Base-by-base conservation (phyloP, 2,329 filamentous ascomycete species). In the Rutstroemia sydowiana region DNA sequence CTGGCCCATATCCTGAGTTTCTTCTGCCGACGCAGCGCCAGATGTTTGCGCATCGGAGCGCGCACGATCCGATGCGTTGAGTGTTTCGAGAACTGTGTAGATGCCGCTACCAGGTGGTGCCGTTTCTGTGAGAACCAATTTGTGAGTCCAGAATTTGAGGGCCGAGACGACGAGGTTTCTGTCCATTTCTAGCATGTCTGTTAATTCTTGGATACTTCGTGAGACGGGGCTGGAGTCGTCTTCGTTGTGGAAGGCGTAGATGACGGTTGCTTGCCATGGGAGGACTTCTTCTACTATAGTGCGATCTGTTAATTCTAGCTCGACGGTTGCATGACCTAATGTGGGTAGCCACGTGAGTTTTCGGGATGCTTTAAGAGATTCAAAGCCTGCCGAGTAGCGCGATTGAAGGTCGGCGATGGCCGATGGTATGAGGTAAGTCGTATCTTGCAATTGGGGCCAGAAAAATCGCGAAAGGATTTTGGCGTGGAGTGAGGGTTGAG, bases 401-500 rank as follows among this genome's bases (percentile, higher is more conserved):
- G 77, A 71, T 66, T 95, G 88, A 28, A 87, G 71, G 3, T 75
- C 68, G 2, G 67, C 65, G 41, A 89, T 77, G 2, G 74, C 71
- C 0, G 68, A 54, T 1, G 88, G 88, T 3, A 90, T 72, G 20
- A 71, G 66, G 65, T 90, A 90, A 2, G 75, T 73, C 52, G 88
- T 85, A 55, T 83, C 78, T 45, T 87, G 80, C 20, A 95, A 74
- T 9, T 83, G 78, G 0, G 93, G 93, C 93, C 93, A 98, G 73
- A 95, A 98, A 56, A 95, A 82, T 20, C 90, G 82, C 0, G 91
- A 96, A 5, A 97, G 74, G 47, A 97, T 92, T 65, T 93, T 91
- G 28, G 89, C 82, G 61, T 91, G 85, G 48, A 88, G 45, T 13
- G 76, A 69, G 2, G 73, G 68, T 48, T 63, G 56, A 45, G 57